Evolutionary conservation across 2,329 filamentous ascomycete genomes (phyloP), one percentile per base, ranked within the genome.

Genomic region (Ascochyta viciae-villosae): DNA sequence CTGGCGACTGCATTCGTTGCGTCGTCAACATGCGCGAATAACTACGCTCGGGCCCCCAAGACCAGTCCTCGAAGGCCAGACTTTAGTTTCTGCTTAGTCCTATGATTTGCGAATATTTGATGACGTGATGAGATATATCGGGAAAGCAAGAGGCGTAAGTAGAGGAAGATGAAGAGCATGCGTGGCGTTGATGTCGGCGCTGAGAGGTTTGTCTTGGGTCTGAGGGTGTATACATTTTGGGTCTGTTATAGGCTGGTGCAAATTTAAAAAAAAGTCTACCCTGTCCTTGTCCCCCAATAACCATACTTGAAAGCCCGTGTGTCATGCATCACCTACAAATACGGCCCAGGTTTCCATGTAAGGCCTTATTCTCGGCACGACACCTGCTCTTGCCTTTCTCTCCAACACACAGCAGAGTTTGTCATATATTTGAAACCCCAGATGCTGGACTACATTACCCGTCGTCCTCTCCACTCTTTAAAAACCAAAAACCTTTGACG

Each of bases 1-100:
- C 87, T 58, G 95, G 95, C 56, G 93, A 98, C 79, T 99, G 95
- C 80, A 97, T 99, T 73, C 91, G 95, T 63, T 96, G 92, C 67
- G 95, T 98, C 9, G 90, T 97, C 50, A 87, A 88, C 62, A 86
- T 87, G 84, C 62, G 74, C 54, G 68, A 74, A 45, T 73, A 64
- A 63, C 43, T 62, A 59, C 56, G 33, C 57, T 55, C 53, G 56
- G 59, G 47, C 56, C 50, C 50, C 51, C 50, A 51, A 27, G 26
- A 49, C 40, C 45, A 50, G 50, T n/a, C 39, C 23, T 26, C 31
- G n/a, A 46, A 4, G 6, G 40, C 52, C 35, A 50, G 29, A 29
- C 46, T 55, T 27, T 50, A 47, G 42, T 26, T 47, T 46, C 9
- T 22, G 27, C 13, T 35, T 19, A 10, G 35, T 39, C 15, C 39